Evolutionary conservation across 345 rosid species (phyloP).

Genomic region (Salix suchowensis): DNA sequence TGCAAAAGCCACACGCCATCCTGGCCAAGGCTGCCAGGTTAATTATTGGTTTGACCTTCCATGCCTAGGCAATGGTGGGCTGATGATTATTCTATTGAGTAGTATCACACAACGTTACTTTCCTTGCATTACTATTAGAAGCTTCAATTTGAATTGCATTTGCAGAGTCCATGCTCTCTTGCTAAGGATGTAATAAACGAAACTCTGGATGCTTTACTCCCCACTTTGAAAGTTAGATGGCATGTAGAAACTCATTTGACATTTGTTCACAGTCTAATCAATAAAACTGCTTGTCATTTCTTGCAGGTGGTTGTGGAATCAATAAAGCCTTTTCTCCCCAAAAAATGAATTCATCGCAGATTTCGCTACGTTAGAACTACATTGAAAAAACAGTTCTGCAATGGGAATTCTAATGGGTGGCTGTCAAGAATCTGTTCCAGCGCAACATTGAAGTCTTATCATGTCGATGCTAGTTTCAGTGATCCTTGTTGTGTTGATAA

Average conservation of each 20-base stretch:
- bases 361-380: neutral
- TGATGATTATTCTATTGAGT: neutral
- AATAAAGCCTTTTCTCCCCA: slow-evolving; percentile 19
- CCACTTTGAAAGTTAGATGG: neutral
- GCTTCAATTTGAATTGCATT: neutral
- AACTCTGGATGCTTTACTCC: neutral
- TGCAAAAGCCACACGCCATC: neutral
- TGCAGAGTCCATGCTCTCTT: neutral
- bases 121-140: neutral
- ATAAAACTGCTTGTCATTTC: neutral
- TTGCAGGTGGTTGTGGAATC: slow-evolving; percentile 30
- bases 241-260: neutral
- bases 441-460: neutral
- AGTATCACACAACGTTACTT: neutral
- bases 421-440: neutral
- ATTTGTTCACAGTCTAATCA: neutral
- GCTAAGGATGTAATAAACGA: neutral
- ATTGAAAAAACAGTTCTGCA: neutral
- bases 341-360: slow-evolving; percentile 5
- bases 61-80: neutral
- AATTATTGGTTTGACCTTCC: neutral
- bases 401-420: neutral
- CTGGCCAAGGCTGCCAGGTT: neutral
- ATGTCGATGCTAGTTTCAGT: neutral
- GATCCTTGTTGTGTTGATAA: neutral